Evolutionary conservation across 73 alveolate genomes (phyloP), one percentile per base, ranked within the genome.

Genomic region (Stentor coeruleus): DNA sequence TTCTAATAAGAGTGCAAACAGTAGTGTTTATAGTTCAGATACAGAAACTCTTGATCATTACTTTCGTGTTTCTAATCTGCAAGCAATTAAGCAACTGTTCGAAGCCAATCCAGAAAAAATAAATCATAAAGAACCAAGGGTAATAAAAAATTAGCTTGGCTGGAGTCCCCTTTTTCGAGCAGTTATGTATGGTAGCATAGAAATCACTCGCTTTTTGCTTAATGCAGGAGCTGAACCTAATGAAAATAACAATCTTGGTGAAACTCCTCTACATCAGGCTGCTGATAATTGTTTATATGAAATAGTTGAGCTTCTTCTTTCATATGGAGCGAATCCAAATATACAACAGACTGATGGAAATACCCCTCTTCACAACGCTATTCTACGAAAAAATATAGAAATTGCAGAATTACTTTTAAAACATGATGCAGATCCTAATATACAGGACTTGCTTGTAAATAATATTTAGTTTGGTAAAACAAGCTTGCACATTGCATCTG

Each of bases 191-290:
- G 66, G 66, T 49, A 11, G 28, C 6, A 6, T 49, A 11, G 66
- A 49, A 20, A 49, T 49, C 20, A 11, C 66, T 20, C 6, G 39
- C n/a, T 75, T 75, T 75, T 39, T 75, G 35, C 38, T 75, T 31
- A 30, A 75, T 20, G 15, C 28, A 75, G 83, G 83, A 38, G 83
- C 83, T 15, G 84, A 75, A 1, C 83, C 83, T 6, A 75, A 75
- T 38, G 39, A 37, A 20, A 20, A 20, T 14, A 75, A 75, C 72
- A 75, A 75, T 66, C 66, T 75, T 6, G 83, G 83, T 35, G 83
- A 75, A 38, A 75, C 83, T 35, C 72, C 83, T 20, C 84, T 75
- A 1, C 83, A 75, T 37, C 26, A 26, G 38, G 77, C 83, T 6
- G 30, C 39, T 1, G 83, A 75, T n/a, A 75, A 75, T 75, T 36